These are phyloP conservation scores for Bipolaris zeicola DNA, from an alignment of 2,329 filamentous ascomycete species.

Conservation along the genomic window DNA sequence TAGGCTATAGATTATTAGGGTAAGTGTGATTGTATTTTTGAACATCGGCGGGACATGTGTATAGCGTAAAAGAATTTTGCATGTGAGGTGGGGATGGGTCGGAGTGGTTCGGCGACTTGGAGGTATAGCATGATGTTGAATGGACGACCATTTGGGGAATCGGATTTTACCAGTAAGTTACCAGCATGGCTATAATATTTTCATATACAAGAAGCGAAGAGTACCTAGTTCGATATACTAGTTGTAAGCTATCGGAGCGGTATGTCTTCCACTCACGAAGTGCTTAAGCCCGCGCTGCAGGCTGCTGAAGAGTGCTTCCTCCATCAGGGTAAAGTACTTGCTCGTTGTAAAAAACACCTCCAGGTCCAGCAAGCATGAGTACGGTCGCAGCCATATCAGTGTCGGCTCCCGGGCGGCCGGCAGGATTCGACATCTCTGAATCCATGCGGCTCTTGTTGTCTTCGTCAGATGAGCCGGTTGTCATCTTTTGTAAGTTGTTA, in stretches of 20 bases:
- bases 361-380: slow-evolving; percentile 57
- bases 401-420: slow-evolving; percentile 46
- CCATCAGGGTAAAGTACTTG: slow-evolving; percentile 61
- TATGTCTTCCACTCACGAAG: slow-evolving; percentile 48
- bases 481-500: slow-evolving; percentile 50
- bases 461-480: slow-evolving; percentile 52
- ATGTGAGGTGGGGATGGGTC: slow-evolving; percentile 7
- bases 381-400: slow-evolving; percentile 50
- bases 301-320: slow-evolving; percentile 26
- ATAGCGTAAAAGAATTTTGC: slow-evolving; percentile 13
- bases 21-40: not conserved
- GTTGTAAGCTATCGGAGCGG: not conserved
- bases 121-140: not conserved
- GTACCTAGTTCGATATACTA: not conserved
- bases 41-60: not conserved
- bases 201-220: not conserved
- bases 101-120: slow-evolving; percentile 10
- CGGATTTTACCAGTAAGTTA: not conserved
- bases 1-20: too few relatives aligned
- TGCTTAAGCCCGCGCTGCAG: slow-evolving; percentile 43
- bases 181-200: not conserved
- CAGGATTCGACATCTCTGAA: slow-evolving; percentile 52
- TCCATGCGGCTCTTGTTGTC: slow-evolving; percentile 56
- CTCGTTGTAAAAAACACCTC: slow-evolving; percentile 60
- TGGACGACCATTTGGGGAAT: not conserved